These are phyloP conservation scores for Malus orientalis DNA, from an alignment of 306 rosid genomes.

Conservation along the genomic window DNA sequence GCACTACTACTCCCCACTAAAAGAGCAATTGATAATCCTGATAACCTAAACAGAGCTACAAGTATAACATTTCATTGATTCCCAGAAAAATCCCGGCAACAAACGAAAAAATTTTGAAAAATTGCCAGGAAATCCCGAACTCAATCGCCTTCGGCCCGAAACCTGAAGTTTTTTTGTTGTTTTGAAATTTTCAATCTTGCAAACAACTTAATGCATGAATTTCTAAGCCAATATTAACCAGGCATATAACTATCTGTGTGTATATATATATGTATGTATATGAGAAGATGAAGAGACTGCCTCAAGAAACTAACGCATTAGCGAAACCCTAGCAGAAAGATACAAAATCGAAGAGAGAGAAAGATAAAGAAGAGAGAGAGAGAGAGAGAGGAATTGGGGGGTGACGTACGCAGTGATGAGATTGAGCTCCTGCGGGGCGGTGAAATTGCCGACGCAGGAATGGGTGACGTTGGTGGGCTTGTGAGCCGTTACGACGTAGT, in stretches of 20 bases:
- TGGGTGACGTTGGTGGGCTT: slow-evolving; percentile 93
- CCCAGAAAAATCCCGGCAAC: neutral
- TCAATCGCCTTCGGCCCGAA: neutral
- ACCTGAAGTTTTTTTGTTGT: neutral
- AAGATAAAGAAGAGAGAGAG: too few species aligned
- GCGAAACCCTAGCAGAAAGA: slow-evolving; percentile 21
- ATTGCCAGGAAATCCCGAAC: neutral
- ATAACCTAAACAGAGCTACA: neutral
- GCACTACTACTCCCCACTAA: too few species aligned
- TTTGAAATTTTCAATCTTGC: neutral
- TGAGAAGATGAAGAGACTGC: neutral
- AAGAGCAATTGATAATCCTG: too few species aligned
- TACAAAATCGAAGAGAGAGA: neutral
- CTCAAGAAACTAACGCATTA: neutral
- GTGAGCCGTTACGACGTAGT: slow-evolving; percentile 97
- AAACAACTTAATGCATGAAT: neutral
- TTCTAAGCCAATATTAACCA: neutral
- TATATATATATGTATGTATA: too few species aligned
- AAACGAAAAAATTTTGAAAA: too few species aligned
- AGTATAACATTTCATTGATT: neutral
- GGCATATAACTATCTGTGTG: neutral
- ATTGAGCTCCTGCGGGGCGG: slow-evolving; percentile 88
- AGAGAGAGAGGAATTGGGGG: neutral
- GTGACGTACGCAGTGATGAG: slow-evolving; percentile 72
- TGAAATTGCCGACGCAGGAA: slow-evolving; percentile 98